These are phyloP conservation scores for Ganoderma leucocontextum DNA, from an alignment of 1,284 basidiomycete genomes.

Conservation along the genomic window DNA sequence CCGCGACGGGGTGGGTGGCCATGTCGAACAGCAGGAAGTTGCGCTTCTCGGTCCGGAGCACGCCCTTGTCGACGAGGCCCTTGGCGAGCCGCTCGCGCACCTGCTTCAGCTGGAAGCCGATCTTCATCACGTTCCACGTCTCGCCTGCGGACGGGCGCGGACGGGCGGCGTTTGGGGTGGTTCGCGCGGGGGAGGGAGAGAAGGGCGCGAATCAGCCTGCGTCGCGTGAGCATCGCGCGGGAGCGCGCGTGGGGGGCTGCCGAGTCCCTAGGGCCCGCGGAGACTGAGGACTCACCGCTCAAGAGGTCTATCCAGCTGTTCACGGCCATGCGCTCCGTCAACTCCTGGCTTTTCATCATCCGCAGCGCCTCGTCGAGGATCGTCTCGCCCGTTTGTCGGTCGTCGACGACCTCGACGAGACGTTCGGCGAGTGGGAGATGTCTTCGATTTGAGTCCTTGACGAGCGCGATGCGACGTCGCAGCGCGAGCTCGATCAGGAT, in stretches of 20 bases:
- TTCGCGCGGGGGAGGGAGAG: constrained; percentile 4
- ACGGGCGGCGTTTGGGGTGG: not conserved
- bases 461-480: constrained; percentile 88
- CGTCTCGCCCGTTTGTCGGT: constrained; percentile 92
- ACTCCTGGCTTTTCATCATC: constrained; percentile 85
- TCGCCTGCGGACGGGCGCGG: constrained; percentile 66
- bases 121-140: constrained; percentile 99
- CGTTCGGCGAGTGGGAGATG: constrained; percentile 84
- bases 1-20: constrained; percentile 96
- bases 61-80: constrained; percentile 95
- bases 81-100: constrained; percentile 97
- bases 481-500: constrained; percentile 95
- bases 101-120: constrained; percentile 97
- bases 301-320: constrained; percentile 95
- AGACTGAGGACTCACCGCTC: constrained; percentile 69
- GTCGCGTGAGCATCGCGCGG: constrained; percentile 18
- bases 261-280: not conserved
- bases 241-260: constrained; percentile 3
- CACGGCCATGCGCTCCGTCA: constrained; percentile 80
- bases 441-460: constrained; percentile 83
- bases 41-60: constrained; percentile 96
- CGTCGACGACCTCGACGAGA: constrained; percentile 90
- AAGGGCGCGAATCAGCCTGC: constrained; percentile 24
- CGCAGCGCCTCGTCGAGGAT: constrained; percentile 94
- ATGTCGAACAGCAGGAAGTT: constrained; percentile 98